Base-by-base conservation (phyloP, 2,329 filamentous ascomycete species). In the Neodidymelliopsis sp. region DNA sequence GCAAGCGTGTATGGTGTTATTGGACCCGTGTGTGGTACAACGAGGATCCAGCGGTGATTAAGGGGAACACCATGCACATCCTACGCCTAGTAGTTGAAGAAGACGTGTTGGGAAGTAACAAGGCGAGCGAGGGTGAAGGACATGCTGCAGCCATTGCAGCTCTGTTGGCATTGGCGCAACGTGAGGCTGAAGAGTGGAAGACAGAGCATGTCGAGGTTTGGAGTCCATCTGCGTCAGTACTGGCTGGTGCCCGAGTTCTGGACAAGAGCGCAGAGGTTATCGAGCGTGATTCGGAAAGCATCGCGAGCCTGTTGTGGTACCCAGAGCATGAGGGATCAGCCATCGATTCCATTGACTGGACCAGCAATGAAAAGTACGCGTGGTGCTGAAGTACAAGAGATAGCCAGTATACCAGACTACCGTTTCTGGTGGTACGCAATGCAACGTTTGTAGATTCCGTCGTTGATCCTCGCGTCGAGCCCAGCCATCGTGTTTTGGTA, bases 191-290 rank as follows among this genome's bases (percentile, higher is more conserved):
- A 3, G 78, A 83, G 47, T 96, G 90, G 88, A 77, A 82, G 33
- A 84, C 90, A 75, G 78, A 80, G 29, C 80, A 84, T 34, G 83
- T 96, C 3, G 82, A 91, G 68, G 77, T 93, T 40, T 97, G 93
- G 93, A 96, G 94, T 66, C 91, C 92, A 0, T 81, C 81, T 4
- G 75, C 82, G 69, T 69, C 66, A 54, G 69, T 73, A 10, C 46
- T 80, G 22, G 70, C 71, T 20, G 78, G 75, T 30, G 76, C 73
- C 9, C 62, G 67, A 56, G 59, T 56, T 12, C 61, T 87, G 29
- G 72, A 86, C 1, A 71, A 77, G 28, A 66, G 63, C 19, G 72
- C 75, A 2, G 78, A 77, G 7, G 59, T 90, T 12, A 67, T 79
- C 15, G 76, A 82, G 45, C 76, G 89, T 24, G 83, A 91, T 44